These are phyloP conservation scores for Venturia carpophila DNA, from an alignment of 2,329 filamentous ascomycete genomes.

Conservation along the genomic window DNA sequence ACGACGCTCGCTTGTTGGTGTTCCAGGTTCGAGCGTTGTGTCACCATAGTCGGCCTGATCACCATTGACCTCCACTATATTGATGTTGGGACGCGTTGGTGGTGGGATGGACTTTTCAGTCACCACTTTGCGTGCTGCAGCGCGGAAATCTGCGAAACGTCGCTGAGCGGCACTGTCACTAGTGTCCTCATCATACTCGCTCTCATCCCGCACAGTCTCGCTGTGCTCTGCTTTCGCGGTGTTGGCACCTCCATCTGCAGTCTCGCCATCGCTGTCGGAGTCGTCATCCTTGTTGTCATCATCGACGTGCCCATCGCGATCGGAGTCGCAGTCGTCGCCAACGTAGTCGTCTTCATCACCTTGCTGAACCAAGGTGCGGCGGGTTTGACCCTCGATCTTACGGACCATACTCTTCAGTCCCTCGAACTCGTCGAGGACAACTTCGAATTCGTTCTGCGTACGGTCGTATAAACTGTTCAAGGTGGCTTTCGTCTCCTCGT, in stretches of 20 bases:
- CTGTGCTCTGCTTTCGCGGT: neutral
- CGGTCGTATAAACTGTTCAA: neutral
- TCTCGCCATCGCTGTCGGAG: neutral
- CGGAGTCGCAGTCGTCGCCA: neutral
- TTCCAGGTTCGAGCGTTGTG: neutral
- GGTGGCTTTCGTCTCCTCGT: neutral
- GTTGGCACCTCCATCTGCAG: neutral
- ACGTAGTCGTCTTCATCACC: neutral
- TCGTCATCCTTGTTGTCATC: neutral
- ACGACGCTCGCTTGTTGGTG: neutral
- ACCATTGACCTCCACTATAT: neutral
- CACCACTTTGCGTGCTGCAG: neutral
- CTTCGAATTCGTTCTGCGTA: neutral
- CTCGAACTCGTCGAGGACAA: neutral
- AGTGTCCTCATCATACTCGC: neutral
- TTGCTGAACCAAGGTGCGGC: neutral
- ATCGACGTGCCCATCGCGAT: neutral
- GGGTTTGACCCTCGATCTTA: neutral
- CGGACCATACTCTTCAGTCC: neutral
- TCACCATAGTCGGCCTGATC: neutral
- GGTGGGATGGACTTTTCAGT: neutral
- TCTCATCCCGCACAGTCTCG: neutral
- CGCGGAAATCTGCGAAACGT: neutral
- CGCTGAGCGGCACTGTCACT: neutral
- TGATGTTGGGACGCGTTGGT: neutral